Evolutionary conservation across 768 basidiomycete genomes (phyloP).

Genomic region (Rhodosporidiobolus sp.): DNA sequence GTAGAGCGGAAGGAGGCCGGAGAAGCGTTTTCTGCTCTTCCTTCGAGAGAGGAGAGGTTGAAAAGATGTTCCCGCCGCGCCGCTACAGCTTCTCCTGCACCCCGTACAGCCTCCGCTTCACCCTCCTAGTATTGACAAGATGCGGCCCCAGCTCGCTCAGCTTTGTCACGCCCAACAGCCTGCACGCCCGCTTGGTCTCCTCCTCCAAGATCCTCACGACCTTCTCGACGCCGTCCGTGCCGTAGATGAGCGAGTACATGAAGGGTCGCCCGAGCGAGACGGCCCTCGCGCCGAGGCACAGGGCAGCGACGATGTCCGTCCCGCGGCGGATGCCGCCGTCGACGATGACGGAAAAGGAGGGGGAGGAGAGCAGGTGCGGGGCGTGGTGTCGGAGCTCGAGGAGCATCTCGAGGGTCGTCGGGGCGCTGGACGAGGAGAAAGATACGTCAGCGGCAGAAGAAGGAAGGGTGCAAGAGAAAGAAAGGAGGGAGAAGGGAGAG

Average conservation of each 20-base stretch:
- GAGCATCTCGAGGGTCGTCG: slow-evolving; percentile 25
- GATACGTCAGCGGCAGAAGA: too few relatives aligned
- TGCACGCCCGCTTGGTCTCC: slow-evolving; percentile 50
- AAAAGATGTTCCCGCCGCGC: too few relatives aligned
- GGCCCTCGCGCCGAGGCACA: slow-evolving; percentile 66
- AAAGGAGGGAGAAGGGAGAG: neutral
- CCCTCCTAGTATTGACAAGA: slow-evolving; percentile 15
- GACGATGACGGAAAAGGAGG: slow-evolving; percentile 50
- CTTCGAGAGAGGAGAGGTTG: too few relatives aligned
- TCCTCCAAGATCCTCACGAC: slow-evolving; percentile 47
- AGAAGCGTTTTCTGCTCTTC: too few relatives aligned
- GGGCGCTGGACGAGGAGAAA: too few relatives aligned
- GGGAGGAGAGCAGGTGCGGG: slow-evolving; percentile 49
- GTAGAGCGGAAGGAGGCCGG: too few relatives aligned
- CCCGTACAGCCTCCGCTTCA: slow-evolving; percentile 6
- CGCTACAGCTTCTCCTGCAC: neutral
- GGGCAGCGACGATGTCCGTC: slow-evolving; percentile 54
- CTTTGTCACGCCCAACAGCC: slow-evolving; percentile 50
- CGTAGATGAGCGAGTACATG: slow-evolving; percentile 62
- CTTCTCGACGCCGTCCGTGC: slow-evolving; percentile 45
- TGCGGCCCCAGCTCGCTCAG: slow-evolving; percentile 48
- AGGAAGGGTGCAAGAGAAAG: neutral
- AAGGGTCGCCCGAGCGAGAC: slow-evolving; percentile 85
- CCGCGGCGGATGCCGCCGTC: slow-evolving; percentile 56
- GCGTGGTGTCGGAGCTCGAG: slow-evolving; percentile 41